Conservation (phyloP, 306 rosid species). For the Trichosanthes cucumerina region DNA sequence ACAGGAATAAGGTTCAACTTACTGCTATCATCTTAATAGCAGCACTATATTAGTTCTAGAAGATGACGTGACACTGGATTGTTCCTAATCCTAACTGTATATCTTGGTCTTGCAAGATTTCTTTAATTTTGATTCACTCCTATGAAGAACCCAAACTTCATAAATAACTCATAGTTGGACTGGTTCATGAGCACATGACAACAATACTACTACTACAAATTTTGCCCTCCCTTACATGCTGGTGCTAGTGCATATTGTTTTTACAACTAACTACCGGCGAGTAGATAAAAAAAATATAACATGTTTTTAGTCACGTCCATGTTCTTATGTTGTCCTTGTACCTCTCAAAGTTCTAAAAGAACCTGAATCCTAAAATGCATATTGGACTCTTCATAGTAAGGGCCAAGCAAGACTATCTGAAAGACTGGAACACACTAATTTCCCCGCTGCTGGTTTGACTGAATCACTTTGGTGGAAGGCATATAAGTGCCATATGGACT, state of each 20-base stretch:
- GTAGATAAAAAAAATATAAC: neutral
- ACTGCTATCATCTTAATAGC: neutral
- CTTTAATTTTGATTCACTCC: neutral
- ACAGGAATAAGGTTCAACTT: neutral
- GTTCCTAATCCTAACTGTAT: neutral
- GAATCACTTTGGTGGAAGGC: neutral
- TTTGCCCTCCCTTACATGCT: neutral
- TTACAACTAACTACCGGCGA: neutral
- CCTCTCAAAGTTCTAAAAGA: neutral
- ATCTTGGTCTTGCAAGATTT: neutral
- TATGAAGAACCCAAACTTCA: neutral
- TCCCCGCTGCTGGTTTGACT: neutral
- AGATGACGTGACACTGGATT: neutral
- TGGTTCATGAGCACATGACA: neutral
- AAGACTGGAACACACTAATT: neutral
- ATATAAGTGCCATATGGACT: neutral
- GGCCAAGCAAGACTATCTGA: neutral
- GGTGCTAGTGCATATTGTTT: neutral
- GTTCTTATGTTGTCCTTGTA: neutral
- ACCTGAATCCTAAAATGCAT: neutral
- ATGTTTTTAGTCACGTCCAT: neutral
- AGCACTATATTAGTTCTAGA: neutral
- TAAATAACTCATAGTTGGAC: neutral
- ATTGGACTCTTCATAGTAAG: neutral
- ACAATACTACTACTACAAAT: neutral